These are phyloP conservation scores for Penicillium sp. DNA, from an alignment of 2,329 filamentous ascomycete genomes.

Conservation along the genomic window DNA sequence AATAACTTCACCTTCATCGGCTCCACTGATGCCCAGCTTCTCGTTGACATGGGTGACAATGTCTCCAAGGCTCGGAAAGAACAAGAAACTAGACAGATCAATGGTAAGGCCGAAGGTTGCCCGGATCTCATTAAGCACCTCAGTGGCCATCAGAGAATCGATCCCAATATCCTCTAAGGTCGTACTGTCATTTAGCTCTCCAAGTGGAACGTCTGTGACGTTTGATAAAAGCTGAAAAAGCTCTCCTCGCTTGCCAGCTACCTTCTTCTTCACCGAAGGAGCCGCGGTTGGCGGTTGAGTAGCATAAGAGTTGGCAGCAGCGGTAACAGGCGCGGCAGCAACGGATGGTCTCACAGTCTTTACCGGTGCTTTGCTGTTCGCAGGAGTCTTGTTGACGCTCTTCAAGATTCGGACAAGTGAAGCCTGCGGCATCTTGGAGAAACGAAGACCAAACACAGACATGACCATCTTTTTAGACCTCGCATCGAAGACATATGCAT, in stretches of 20 bases:
- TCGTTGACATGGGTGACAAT: slow-evolving; percentile 5
- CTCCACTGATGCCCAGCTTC: neutral
- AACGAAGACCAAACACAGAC: slow-evolving; percentile 17
- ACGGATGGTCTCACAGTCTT: too few species aligned
- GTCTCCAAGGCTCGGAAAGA: slow-evolving; percentile 4
- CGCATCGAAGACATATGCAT: slow-evolving; percentile 27
- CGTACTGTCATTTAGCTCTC: slow-evolving; percentile 32
- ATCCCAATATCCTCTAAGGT: slow-evolving; percentile 35
- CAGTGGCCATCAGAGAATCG: slow-evolving; percentile 41
- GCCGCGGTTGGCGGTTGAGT: neutral
- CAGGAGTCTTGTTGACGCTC: too few species aligned
- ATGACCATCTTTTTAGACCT: slow-evolving; percentile 19
- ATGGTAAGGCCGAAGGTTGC: slow-evolving; percentile 6
- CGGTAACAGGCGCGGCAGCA: neutral
- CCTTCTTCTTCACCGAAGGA: neutral
- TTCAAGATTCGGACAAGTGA: slow-evolving; percentile 5
- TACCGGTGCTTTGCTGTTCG: too few species aligned
- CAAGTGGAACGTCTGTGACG: slow-evolving; percentile 29
- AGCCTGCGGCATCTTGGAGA: slow-evolving; percentile 5
- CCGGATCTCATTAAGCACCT: slow-evolving; percentile 17
- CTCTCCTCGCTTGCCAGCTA: neutral
- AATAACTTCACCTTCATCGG: too few species aligned
- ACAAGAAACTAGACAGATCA: slow-evolving; percentile 11
- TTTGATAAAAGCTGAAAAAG: slow-evolving; percentile 17
- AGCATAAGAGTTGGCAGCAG: slow-evolving; percentile 3